These are phyloP conservation scores for Candida pseudofarinosa DNA, from an alignment of 805 yeast species.

Conservation along the genomic window DNA sequence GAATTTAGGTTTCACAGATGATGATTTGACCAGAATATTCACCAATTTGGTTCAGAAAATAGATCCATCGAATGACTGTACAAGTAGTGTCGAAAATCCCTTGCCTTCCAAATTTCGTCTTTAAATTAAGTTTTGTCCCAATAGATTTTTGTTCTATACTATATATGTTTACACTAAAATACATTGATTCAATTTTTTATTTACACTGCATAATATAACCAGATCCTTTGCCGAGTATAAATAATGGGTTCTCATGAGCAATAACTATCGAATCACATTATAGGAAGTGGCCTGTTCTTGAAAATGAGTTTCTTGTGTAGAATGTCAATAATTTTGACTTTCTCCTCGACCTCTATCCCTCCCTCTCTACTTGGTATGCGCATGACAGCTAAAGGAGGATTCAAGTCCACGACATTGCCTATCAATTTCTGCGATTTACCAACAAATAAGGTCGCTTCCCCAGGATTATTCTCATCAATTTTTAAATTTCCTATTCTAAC, in stretches of 20 bases:
- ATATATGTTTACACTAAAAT: neutral
- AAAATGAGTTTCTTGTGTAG: conserved; percentile 58
- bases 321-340: conserved; percentile 55
- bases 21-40: conserved; percentile 37
- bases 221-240: too few relatives aligned
- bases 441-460: conserved; percentile 53
- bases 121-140: neutral
- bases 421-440: conserved; percentile 68
- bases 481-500: conserved; percentile 50
- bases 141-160: neutral
- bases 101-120: neutral
- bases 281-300: conserved; percentile 68
- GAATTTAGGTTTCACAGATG: conserved; percentile 40
- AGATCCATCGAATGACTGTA: neutral
- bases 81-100: neutral
- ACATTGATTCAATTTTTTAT: too few relatives aligned
- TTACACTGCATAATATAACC: too few relatives aligned
- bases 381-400: conserved; percentile 63
- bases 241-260: too few relatives aligned
- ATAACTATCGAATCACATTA: too few relatives aligned
- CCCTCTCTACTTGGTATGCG: conserved; percentile 34
- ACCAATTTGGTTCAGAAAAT: conserved; percentile 16
- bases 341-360: conserved; percentile 1
- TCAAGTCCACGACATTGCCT: conserved; percentile 56
- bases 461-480: conserved; percentile 34